Base-by-base conservation (phyloP, 2,329 filamentous ascomycete species). In the Colletotrichum lentis region DNA sequence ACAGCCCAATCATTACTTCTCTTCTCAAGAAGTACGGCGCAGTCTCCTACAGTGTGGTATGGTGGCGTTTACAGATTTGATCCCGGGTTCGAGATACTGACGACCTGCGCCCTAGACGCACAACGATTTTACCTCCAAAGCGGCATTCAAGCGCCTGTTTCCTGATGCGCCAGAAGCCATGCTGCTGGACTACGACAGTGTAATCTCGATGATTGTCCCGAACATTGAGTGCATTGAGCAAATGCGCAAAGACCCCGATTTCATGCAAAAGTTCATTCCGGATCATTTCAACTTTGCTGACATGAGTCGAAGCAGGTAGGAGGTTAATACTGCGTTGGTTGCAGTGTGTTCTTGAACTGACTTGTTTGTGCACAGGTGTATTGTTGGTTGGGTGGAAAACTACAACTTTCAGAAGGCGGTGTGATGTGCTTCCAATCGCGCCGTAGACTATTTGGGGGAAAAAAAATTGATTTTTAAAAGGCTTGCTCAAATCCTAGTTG, bases 211-310 rank as follows among this genome's bases (percentile, higher is more conserved):
- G 16, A 59, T 64, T 6, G 61, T 59, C 2, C 61, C 61, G 1
- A 11, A 37, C 10, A 44, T 64, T 0, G 44, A 16, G 20, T 59
- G 61, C n/a, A 64, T 64, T 24, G 54, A 59, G 20, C 44, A 59
- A 8, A 64, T 64, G 61, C 61, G 61, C 14, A n/a, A 59, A 10
- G 61, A 64, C 2, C 35, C 61, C n/a, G 61, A 64, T 10, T 62
- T 64, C 24, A 16, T 52, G 11, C 6, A 18, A 1, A 59, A 52
- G 7, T 64, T 64, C 44, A 64, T 64, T 6, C 61, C 61, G 0
- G 61, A 64, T 18, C 61, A 64, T 7, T 64, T 64, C 53, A 64
- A 64, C 14, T 64, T 64, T 22, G 61, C 61, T n/a, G 54, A 64
- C 10, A 64, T 59, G 61, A 64, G 53, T 27, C 44, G 54, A n/a